Percentiles rank a stretch among this genome's conserved stretches.
Evolutionary conservation across 2,329 filamentous ascomycete species (phyloP).

Genomic region (Colletotrichum scovillei): DNA sequence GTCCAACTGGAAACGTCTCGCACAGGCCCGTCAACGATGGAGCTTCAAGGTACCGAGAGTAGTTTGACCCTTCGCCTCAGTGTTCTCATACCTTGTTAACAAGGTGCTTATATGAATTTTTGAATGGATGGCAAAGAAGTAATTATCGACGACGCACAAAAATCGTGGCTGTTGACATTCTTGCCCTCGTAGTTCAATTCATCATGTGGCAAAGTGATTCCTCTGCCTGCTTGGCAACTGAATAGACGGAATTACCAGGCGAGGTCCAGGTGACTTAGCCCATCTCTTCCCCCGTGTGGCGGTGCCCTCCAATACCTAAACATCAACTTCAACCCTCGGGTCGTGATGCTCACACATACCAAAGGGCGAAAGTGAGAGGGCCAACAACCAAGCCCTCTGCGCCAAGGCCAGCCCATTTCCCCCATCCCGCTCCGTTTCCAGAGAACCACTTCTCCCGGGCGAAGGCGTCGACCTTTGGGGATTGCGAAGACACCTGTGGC

Average conservation of each 20-base stretch:
- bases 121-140: background rate
- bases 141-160: background rate
- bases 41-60: background rate
- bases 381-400: background rate
- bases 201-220: background rate
- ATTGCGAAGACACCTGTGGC: slow-evolving; percentile 21
- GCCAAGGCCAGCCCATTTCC: background rate
- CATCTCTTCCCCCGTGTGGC: background rate
- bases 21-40: slow-evolving; percentile 1
- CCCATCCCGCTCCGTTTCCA: background rate
- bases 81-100: background rate
- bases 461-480: background rate
- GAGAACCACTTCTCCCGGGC: slow-evolving; percentile 1
- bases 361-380: background rate
- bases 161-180: slow-evolving; percentile 18
- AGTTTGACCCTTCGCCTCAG: slow-evolving; percentile 4
- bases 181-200: background rate
- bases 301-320: background rate
- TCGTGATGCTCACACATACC: background rate
- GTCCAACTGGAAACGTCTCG: slow-evolving; percentile 33
- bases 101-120: background rate
- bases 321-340: background rate
- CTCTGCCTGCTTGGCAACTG: background rate
- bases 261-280: slow-evolving; percentile 16
- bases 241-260: background rate